Evolutionary conservation across 176 grass and related monocot species (phyloP).

Genomic region (Eremochloa ophiuroides): DNA sequence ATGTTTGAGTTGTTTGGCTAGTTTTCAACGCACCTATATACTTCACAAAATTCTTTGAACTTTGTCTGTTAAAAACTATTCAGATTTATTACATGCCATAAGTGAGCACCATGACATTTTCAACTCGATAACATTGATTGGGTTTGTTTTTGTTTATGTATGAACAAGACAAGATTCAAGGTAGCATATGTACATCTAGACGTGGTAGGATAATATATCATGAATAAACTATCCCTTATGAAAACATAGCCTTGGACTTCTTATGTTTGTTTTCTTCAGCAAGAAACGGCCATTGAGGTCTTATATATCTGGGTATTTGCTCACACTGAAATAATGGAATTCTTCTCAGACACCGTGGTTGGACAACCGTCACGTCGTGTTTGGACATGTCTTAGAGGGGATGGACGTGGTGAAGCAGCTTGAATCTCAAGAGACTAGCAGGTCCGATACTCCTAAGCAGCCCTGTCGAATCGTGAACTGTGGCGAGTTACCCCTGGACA

Average conservation of each 20-base stretch:
- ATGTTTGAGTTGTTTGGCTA: not conserved
- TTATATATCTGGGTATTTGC: not conserved
- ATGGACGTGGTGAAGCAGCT: conserved; percentile 64
- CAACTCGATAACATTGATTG: conserved; percentile 2
- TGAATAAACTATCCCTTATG: conserved; percentile 14
- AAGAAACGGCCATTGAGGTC: not conserved
- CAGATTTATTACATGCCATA: not conserved
- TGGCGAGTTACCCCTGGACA: conserved; percentile 46
- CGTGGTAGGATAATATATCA: conserved; percentile 13
- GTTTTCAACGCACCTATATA: not conserved
- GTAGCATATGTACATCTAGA: not conserved
- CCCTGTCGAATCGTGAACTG: conserved; percentile 56
- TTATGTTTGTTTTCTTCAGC: not conserved
- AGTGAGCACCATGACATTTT: conserved; percentile 15
- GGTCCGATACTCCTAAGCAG: conserved; percentile 41
- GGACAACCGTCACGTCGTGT: conserved; percentile 60
- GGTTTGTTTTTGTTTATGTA: not conserved
- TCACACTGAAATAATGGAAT: conserved; percentile 9
- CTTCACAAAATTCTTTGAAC: not conserved
- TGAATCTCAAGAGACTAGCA: conserved; percentile 63
- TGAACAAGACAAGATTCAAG: not conserved
- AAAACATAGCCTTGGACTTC: not conserved
- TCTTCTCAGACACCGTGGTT: conserved; percentile 57
- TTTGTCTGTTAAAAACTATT: not conserved
- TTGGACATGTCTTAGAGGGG: conserved; percentile 62